These are phyloP conservation scores for Hypoxylon subgilvum DNA, from an alignment of 495 filamentous ascomycete species.

Conservation along the genomic window DNA sequence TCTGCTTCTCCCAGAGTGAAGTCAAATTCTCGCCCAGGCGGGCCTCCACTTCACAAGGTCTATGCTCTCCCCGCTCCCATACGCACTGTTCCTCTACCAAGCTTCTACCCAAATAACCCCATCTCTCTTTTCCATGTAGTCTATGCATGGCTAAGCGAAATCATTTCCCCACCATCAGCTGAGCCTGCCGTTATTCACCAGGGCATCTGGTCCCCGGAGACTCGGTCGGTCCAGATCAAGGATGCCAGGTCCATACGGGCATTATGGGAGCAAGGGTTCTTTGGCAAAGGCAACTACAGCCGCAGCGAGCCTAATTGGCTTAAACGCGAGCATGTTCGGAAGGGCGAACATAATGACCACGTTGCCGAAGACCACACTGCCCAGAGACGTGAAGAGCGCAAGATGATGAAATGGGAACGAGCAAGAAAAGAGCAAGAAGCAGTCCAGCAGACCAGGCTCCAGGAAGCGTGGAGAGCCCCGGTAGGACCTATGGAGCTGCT, in stretches of 20 bases:
- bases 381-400: slow-evolving; percentile 76
- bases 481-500: slow-evolving; percentile 47
- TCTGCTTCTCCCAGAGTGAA: slow-evolving; percentile 15
- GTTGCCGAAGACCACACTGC: slow-evolving; percentile 80
- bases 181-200: slow-evolving; percentile 70
- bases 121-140: slow-evolving; percentile 80
- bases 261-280: slow-evolving; percentile 95
- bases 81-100: slow-evolving; percentile 78
- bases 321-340: slow-evolving; percentile 74
- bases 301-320: slow-evolving; percentile 95
- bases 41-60: slow-evolving; percentile 64
- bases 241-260: slow-evolving; percentile 74
- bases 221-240: slow-evolving; percentile 83
- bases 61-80: slow-evolving; percentile 83
- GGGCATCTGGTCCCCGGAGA: slow-evolving; percentile 77
- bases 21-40: slow-evolving; percentile 30
- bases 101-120: slow-evolving; percentile 90
- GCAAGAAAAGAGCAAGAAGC: slow-evolving; percentile 82
- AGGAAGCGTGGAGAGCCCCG: slow-evolving; percentile 41
- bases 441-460: slow-evolving; percentile 64
- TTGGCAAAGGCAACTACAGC: slow-evolving; percentile 89
- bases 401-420: slow-evolving; percentile 83
- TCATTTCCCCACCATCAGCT: slow-evolving; percentile 67
- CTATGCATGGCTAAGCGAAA: slow-evolving; percentile 75
- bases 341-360: slow-evolving; percentile 61